Evolutionary conservation across 2,329 filamentous ascomycete species (phyloP), one percentile per base, ranked within the genome.

Genomic region (Pestalotiopsis sp.): DNA sequence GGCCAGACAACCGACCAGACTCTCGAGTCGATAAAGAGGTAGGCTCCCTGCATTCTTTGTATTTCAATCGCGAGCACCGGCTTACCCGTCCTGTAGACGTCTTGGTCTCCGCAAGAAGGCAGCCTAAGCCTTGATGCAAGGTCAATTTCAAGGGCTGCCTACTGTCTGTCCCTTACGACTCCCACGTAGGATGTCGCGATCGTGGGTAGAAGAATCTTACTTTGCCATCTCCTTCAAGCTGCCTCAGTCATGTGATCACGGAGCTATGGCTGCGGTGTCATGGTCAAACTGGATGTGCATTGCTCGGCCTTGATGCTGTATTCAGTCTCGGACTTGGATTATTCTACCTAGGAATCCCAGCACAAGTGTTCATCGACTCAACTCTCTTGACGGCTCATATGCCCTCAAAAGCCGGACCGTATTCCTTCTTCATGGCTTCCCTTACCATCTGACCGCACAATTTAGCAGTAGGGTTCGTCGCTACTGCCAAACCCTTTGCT

Each of bases 351-450:
- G 27, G 58, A 23, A 55, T 65, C n/a, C 41, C 64, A 36, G 62
- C 66, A 4, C 58, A 27, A 23, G 64, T 31, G 23, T 64, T 61
- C n/a, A 55, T 25, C 38, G 45, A 55, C 62, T 52, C 45, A 23
- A 9, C 45, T n/a, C 11, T 23, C 14, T 52, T 52, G 17, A 20
- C 45, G 57, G 20, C 13, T 57, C 65, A 69, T 78, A 72, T 83
- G 67, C 74, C 75, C 38, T 81, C 81, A 75, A 84, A 85, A 11
- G 79, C 81, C n/a, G 83, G 81, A 0, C 87, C 87, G 73, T 90
- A 91, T 76, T 92, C 90, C 78, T 88, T 90, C 81, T 85, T 90
- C 88, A 92, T 90, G 63, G 90, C 90, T 79, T 91, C 88, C 64
- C 87, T 85, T 49, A 92, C 90, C 76, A 92, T 92, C 74, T 90